A percentile compares a stretch with the other conserved stretches of the same genome.
Conservation (phyloP, 768 basidiomycete genomes). For the Glaciozyma antarctica region DNA sequence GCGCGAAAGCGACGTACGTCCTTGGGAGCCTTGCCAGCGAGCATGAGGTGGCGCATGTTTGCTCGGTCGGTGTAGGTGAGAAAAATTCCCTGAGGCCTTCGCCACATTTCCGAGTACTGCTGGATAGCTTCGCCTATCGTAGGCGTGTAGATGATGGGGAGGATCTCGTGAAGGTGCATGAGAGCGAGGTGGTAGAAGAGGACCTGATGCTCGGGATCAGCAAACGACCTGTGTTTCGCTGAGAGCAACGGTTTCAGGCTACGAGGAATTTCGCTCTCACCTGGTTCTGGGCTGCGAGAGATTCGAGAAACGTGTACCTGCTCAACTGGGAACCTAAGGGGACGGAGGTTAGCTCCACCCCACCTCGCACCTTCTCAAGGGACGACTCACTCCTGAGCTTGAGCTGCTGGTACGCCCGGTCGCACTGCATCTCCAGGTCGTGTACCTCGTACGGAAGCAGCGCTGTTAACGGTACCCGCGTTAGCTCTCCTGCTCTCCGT, state of each 20-base stretch:
- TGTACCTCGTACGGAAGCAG: slow-evolving; percentile 1
- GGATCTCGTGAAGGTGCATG: slow-evolving; percentile 54
- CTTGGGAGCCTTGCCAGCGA: slow-evolving; percentile 17
- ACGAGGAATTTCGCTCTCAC: too few species aligned
- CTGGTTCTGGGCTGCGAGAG: slow-evolving; percentile 62
- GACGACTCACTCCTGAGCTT: background rate
- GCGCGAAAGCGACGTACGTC: slow-evolving; percentile 7
- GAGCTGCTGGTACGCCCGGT: slow-evolving; percentile 50
- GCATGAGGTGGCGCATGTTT: slow-evolving; percentile 47
- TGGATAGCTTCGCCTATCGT: slow-evolving; percentile 38
- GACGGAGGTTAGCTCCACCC: background rate
- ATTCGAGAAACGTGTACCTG: slow-evolving; percentile 33
- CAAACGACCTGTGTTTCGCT: background rate
- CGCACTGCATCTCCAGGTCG: slow-evolving; percentile 46
- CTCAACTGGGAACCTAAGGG: background rate
- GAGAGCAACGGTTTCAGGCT: too few species aligned
- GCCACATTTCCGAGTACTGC: slow-evolving; percentile 73
- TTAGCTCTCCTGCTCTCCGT: background rate
- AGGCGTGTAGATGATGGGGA: slow-evolving; percentile 37
- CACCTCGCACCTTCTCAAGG: background rate
- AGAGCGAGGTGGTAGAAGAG: slow-evolving; percentile 63
- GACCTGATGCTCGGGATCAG: slow-evolving; percentile 42
- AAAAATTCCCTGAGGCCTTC: slow-evolving; percentile 65
- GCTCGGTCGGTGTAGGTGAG: slow-evolving; percentile 49
- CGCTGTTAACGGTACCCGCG: background rate